Evolutionary conservation across 495 filamentous ascomycete species (phyloP).

Genomic region (Aspergillus wentii): DNA sequence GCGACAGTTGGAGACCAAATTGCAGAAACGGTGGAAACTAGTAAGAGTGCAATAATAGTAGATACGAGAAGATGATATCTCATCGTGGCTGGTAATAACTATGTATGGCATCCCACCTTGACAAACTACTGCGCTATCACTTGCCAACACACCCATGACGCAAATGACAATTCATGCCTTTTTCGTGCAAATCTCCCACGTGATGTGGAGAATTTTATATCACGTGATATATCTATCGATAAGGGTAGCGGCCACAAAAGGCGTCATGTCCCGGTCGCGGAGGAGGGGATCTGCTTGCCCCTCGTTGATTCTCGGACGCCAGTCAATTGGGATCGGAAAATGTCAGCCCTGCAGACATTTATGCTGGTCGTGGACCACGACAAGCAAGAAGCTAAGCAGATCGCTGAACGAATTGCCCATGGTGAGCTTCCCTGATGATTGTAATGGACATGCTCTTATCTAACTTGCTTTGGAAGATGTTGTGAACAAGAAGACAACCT

Average conservation of each 20-base stretch:
- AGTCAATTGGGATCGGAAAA: slow-evolving; percentile 33
- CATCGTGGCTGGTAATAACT: slow-evolving; percentile 5
- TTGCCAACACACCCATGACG: slow-evolving; percentile 8
- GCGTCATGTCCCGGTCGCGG: slow-evolving; percentile 16
- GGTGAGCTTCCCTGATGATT: slow-evolving; percentile 28
- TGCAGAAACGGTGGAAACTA: slow-evolving; percentile 9
- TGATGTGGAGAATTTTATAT: slow-evolving; percentile 8
- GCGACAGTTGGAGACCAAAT: slow-evolving; percentile 7
- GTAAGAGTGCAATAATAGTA: slow-evolving; percentile 5
- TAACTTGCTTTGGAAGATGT: slow-evolving; percentile 42
- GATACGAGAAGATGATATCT: slow-evolving; percentile 1
- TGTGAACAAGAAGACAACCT: slow-evolving; percentile 54
- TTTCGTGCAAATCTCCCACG: slow-evolving; percentile 4
- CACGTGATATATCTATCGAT: slow-evolving; percentile 24
- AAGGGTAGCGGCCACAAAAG: slow-evolving; percentile 25
- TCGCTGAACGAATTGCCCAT: slow-evolving; percentile 54
- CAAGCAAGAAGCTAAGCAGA: slow-evolving; percentile 53
- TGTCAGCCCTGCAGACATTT: slow-evolving; percentile 62
- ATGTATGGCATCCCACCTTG: no score
- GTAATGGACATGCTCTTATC: not conserved
- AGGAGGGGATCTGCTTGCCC: slow-evolving; percentile 14
- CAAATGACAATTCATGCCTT: slow-evolving; percentile 1
- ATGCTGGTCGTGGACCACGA: slow-evolving; percentile 61
- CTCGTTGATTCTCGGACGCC: slow-evolving; percentile 11
- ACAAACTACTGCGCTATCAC: not conserved